Percentiles rank a stretch among this genome's conserved stretches.
Conservation (phyloP, 345 rosid species). For the Dimocarpus longan region DNA sequence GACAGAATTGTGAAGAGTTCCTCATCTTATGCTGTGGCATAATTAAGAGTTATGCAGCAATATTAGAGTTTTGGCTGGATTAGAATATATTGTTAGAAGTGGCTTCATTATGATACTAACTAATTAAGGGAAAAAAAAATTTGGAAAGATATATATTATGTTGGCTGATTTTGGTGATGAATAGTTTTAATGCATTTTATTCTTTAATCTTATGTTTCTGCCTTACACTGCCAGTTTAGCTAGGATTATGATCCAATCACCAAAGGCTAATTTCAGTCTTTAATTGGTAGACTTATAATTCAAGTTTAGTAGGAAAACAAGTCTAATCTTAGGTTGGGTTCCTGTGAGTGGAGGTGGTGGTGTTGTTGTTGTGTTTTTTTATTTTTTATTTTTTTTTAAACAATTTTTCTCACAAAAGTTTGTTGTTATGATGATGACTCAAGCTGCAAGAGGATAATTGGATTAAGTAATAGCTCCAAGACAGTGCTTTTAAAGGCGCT, state of each 20-base stretch:
- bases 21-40: no score
- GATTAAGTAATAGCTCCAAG: no score
- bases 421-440: no score
- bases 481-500: no score
- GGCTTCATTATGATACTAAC: neutral
- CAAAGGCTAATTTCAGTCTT: neutral
- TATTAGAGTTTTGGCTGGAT: neutral
- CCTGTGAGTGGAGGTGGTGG: no score
- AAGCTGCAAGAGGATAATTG: no score
- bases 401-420: no score
- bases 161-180: conserved; percentile 2
- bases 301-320: neutral
- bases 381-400: no score
- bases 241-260: neutral
- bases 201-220: neutral
- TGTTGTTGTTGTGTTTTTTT: no score
- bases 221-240: neutral
- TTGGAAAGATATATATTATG: neutral
- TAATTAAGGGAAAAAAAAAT: neutral
- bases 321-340: neutral
- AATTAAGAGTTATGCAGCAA: neutral
- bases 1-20: neutral
- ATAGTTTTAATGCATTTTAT: neutral
- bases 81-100: neutral
- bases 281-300: neutral